Conservation (phyloP, 352 stramenopile genomes). For the Phytophthora hybrid region DNA sequence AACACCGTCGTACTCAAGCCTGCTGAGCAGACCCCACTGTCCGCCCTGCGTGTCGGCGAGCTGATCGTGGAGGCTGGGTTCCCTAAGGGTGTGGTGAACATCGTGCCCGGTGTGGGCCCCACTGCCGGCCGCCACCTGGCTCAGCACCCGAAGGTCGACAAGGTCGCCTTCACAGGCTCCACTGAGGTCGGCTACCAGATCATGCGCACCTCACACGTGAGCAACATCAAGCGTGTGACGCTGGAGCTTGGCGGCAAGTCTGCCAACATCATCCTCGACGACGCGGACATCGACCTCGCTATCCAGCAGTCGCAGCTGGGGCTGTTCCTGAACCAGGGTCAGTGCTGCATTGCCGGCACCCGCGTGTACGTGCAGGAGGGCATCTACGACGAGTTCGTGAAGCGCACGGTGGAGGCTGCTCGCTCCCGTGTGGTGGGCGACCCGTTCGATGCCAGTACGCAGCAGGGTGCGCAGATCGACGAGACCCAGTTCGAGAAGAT, state of each 20-base stretch:
- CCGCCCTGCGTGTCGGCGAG: constrained; percentile 87
- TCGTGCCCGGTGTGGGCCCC: constrained; percentile 66
- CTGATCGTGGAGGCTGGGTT: constrained; percentile 87
- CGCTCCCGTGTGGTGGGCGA: constrained; percentile 65
- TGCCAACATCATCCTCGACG: constrained; percentile 75
- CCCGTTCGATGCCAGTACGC: constrained; percentile 48
- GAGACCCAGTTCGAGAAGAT: constrained; percentile 84
- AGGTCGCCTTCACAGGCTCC: constrained; percentile 86
- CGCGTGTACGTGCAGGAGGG: constrained; percentile 92
- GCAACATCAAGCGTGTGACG: constrained; percentile 81
- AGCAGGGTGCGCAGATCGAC: constrained; percentile 76
- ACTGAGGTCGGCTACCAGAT: constrained; percentile 69
- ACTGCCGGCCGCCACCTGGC: constrained; percentile 54
- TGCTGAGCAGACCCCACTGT: constrained; percentile 94
- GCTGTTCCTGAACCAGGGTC: constrained; percentile 89
- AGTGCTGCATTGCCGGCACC: constrained; percentile 87
- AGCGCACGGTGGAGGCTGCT: constrained; percentile 58
- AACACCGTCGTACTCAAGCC: constrained; percentile 96
- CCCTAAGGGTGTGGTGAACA: constrained; percentile 87
- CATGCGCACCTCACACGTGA: constrained; percentile 64
- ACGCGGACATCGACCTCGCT: constrained; percentile 75
- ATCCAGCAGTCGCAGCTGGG: constrained; percentile 59
- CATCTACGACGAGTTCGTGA: constrained; percentile 91
- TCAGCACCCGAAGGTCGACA: constrained; percentile 74
- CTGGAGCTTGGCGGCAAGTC: constrained; percentile 86